Conservation (phyloP, 768 basidiomycete species). For the Podaxis rugospora region DNA sequence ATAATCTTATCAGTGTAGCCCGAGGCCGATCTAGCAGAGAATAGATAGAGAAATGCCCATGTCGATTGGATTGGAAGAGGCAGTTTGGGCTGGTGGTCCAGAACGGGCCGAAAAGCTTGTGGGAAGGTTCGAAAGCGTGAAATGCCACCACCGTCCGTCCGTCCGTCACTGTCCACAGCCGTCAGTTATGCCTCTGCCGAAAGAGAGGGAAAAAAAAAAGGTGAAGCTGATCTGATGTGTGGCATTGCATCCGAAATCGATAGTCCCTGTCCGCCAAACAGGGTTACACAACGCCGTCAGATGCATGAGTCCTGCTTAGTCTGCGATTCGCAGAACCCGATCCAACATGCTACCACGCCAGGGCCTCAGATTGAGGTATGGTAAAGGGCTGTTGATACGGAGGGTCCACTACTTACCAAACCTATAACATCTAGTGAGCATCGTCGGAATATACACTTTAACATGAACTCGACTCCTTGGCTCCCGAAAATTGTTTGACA, state of each 20-base stretch:
- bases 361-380: neutral
- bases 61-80: neutral
- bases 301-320: neutral
- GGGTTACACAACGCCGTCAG: too few species aligned
- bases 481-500: neutral
- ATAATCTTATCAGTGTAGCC: neutral
- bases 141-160: neutral
- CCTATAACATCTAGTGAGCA: neutral
- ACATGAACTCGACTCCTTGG: neutral
- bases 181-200: neutral
- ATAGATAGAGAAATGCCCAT: neutral
- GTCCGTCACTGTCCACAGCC: neutral
- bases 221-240: neutral
- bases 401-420: neutral
- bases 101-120: neutral
- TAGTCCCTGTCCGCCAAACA: too few species aligned
- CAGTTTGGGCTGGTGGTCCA: neutral
- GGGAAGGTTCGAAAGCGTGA: neutral
- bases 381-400: neutral
- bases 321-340: neutral
- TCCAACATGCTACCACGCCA: neutral
- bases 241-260: neutral
- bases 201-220: neutral
- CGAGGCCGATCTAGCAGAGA: neutral
- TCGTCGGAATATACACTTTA: neutral